Evolutionary conservation across 106 monocot genomes (phyloP).

Genomic region (Dioscorea alata): DNA sequence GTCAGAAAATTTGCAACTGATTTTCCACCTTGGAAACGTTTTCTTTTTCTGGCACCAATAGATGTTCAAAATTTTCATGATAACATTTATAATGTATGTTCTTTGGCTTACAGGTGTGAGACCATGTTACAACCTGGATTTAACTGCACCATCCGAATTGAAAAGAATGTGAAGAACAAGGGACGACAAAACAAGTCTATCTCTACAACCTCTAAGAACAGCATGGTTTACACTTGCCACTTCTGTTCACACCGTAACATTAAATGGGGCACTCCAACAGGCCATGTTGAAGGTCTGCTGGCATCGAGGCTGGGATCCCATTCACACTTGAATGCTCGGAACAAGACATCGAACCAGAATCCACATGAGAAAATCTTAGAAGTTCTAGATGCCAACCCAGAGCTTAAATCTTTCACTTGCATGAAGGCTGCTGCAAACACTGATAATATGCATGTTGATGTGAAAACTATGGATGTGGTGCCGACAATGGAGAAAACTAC

Average conservation of each 20-base stretch:
- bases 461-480: slow-evolving; percentile 1
- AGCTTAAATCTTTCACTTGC: neutral
- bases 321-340: neutral
- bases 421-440: neutral
- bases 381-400: neutral
- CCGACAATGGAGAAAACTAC: neutral
- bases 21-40: neutral
- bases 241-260: slow-evolving; percentile 48
- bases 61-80: neutral
- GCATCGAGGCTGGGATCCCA: slow-evolving; percentile 10
- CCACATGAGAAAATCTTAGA: neutral
- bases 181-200: slow-evolving; percentile 14
- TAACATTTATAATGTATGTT: neutral
- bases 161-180: slow-evolving; percentile 25
- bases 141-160: slow-evolving; percentile 56
- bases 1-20: neutral
- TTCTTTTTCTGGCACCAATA: neutral
- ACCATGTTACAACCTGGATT: slow-evolving; percentile 47
- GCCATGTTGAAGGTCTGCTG: slow-evolving; percentile 25
- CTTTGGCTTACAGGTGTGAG: slow-evolving; percentile 41
- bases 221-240: slow-evolving; percentile 36
- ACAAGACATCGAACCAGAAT: neutral
- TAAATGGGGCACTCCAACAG: slow-evolving; percentile 34
- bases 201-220: slow-evolving; percentile 24
- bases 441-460: neutral